Evolutionary conservation across 163 green algal species (phyloP).

Genomic region (Dunaliella salina): DNA sequence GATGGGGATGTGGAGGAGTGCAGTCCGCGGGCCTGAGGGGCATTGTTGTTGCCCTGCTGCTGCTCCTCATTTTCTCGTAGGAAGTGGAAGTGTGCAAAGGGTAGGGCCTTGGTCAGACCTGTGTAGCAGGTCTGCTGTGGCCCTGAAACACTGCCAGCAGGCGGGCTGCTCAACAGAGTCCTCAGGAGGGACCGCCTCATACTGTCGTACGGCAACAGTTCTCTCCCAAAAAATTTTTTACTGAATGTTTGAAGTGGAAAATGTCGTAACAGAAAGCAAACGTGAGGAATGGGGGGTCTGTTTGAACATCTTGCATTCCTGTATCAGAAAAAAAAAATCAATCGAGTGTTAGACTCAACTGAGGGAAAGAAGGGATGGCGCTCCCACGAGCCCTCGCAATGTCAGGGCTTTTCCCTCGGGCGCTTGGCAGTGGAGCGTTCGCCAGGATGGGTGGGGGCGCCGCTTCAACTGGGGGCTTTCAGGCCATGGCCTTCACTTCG

Average conservation of each 20-base stretch:
- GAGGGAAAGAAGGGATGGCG: too few relatives aligned
- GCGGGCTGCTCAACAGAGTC: neutral
- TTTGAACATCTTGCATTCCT: too few relatives aligned
- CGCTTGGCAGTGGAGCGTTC: neutral
- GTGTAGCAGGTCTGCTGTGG: neutral
- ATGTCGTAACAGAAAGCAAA: too few relatives aligned
- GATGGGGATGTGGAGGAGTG: neutral
- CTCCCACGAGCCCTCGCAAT: neutral
- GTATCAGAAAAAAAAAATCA: too few relatives aligned
- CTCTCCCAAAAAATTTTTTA: too few relatives aligned
- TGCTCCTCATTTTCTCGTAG: neutral
- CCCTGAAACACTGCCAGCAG: too few relatives aligned
- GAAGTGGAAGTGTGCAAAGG: neutral
- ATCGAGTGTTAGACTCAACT: too few relatives aligned
- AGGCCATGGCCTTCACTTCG: neutral
- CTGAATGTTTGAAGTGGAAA: too few relatives aligned
- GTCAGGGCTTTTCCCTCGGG: neutral
- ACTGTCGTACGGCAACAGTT: neutral
- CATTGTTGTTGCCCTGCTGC: neutral
- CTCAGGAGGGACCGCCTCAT: neutral
- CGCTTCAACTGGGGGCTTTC: neutral
- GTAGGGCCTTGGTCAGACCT: neutral
- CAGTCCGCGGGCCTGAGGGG: neutral
- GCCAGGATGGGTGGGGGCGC: neutral
- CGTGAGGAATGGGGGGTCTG: too few relatives aligned